Base-by-base conservation (phyloP, 495 filamentous ascomycete genomes). In the Neurospora sp. region DNA sequence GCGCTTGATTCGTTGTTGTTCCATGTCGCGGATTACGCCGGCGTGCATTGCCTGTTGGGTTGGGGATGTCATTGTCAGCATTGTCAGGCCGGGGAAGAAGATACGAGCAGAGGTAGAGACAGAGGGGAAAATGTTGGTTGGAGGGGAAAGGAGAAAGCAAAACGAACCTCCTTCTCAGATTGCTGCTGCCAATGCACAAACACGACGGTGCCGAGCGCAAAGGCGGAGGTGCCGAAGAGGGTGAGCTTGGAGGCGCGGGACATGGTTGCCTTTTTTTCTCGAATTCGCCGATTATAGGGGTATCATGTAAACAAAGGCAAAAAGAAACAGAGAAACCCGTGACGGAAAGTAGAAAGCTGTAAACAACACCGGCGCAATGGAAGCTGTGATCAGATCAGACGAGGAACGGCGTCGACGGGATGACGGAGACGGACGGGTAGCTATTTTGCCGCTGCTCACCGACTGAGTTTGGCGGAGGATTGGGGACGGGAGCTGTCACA, bases 1-100 rank as follows among this genome's bases (percentile, higher is more conserved):
- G 76, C 88, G 87, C 84, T 97, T 97, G 70, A 98, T 78, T 39
- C 91, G 89, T 78, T 97, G 94, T 80, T 97, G 95, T 78, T 98
- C 94, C 85, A 97, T 92, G 77, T 98, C 96, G 59, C 94, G 92
- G 76, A 98, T 85, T 9, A 99, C 96, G 19, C 96, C 96, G 72
- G 89, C 88, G 79, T 99, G 96, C 96, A 99, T 99, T 54, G 93
- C 92, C 95, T 43, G 40, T 42, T 40, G 5, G 10, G 36, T 37
- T 6, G 36, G 36, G 8, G 36, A 37, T 11, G 38, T 39, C 38
- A 39, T 39, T 39, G 38, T 39, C 38, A 39, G 38, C 10, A 11
- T 39, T 39, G 38, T 39, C 38, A 39, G 38, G 38, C 10, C 10
- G 38, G 38, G 38, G 38, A 11, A 2, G 11, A 36, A 36, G 34